These are phyloP conservation scores for Gomphus bonarii DNA, from an alignment of 1,284 basidiomycete species.

Conservation along the genomic window DNA sequence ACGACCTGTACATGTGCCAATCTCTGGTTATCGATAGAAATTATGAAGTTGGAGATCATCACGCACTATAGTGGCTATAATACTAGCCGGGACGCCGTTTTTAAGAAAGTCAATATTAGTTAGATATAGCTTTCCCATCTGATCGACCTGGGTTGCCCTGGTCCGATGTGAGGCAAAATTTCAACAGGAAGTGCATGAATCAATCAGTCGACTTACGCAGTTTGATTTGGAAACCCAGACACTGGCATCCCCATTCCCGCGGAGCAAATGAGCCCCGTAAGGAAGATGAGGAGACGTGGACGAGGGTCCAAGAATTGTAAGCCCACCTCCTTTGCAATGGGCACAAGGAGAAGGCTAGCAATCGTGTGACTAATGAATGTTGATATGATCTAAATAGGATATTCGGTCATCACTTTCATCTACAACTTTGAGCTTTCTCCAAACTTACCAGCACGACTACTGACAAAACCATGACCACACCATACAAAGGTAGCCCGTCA, in stretches of 20 bases:
- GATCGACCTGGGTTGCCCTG: slow-evolving; percentile 91
- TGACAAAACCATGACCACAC: slow-evolving; percentile 79
- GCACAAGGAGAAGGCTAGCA: slow-evolving; percentile 90
- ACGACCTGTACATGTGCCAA: slow-evolving; percentile 44
- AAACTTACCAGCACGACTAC: slow-evolving; percentile 73
- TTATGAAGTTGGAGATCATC: slow-evolving; percentile 2
- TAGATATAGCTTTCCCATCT: slow-evolving; percentile 83
- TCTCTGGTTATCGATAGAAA: slow-evolving; percentile 11
- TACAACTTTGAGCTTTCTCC: neutral
- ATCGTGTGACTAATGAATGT: slow-evolving; percentile 96
- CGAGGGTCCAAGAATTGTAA: slow-evolving; percentile 53
- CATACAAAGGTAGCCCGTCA: slow-evolving; percentile 64
- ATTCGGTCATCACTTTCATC: slow-evolving; percentile 11
- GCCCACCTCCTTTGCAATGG: slow-evolving; percentile 90
- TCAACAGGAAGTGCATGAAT: slow-evolving; percentile 3
- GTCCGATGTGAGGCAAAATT: slow-evolving; percentile 15
- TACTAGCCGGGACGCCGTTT: slow-evolving; percentile 86
- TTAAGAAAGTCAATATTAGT: slow-evolving; percentile 85
- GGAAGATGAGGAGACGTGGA: slow-evolving; percentile 78
- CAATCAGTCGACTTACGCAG: slow-evolving; percentile 55
- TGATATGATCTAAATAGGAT: slow-evolving; percentile 49
- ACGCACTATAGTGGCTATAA: slow-evolving; percentile 74
- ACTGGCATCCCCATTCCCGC: slow-evolving; percentile 98
- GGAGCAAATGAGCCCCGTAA: slow-evolving; percentile 88
- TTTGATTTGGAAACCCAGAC: slow-evolving; percentile 95